Base-by-base conservation (phyloP, 2,329 filamentous ascomycete species). In the Chaetomium sp. region DNA sequence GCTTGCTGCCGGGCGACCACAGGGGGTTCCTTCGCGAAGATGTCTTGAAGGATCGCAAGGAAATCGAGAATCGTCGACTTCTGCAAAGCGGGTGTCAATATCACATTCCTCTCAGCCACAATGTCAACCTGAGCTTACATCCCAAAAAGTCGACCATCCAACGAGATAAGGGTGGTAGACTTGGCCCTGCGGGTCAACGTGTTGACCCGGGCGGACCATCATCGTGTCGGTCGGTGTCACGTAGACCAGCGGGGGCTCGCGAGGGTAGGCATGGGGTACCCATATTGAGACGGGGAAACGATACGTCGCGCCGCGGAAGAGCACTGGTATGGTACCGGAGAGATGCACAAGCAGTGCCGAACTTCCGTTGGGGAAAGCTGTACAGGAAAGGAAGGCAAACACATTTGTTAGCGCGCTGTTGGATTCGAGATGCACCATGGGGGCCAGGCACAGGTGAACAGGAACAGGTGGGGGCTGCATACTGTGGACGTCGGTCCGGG, bases 401-500 rank as follows among this genome's bases (percentile, higher is more conserved):
- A 27, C 19, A 27, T 27, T 3, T 27, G 19, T 27, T 27, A 27
- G 19, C 19, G 19, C 19, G 19, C 19, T 27, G 19, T 27, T 27
- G 19, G 19, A 27, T 27, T 27, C 19, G 19, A 27, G 19, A 27
- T 60, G 52, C 61, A 56, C 52, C n/a, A 33, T 34, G 14, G 11
- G 19, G 27, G 53, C 38, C 44, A 37, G 6, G 40, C 9, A 19
- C 34, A 6, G 19, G 7, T 8, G 6, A 43, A n/a, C 14, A 4
- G 32, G 6, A 43, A 5, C 5, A 6, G 9, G 14, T 27, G 7
- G 42, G 8, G 11, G 40, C 52, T 45, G 55, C 83, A 65, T 80
- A 95, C 91, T 97, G 73, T 97, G 95, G 51, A 97, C 91, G 71
- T 97, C 91, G 59, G 94, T 99, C 64, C 89, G 84, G 33, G 91